A percentile compares a stretch with the other conserved stretches of the same genome.
These are phyloP conservation scores for Tephrocybe sp. DNA, from an alignment of 768 basidiomycete species.

Conservation along the genomic window DNA sequence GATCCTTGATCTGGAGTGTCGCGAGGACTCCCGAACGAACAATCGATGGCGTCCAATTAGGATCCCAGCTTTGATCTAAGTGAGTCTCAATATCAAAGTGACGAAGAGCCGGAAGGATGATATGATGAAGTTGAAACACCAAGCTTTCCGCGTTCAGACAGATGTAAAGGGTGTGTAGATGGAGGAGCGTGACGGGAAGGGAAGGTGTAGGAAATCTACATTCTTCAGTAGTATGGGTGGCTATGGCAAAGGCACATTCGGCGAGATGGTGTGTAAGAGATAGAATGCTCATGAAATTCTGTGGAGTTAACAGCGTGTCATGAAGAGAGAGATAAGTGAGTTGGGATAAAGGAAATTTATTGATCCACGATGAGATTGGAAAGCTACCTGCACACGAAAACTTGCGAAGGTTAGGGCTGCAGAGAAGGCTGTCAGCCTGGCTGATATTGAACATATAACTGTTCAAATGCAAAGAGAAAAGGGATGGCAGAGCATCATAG, in stretches of 20 bases:
- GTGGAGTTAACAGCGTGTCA: background rate
- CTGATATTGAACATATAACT: background rate
- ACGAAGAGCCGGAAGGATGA: constrained; percentile 5
- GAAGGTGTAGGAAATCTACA: background rate
- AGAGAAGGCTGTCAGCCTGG: background rate
- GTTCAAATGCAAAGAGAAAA: background rate
- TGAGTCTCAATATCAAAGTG: background rate
- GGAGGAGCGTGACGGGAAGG: background rate
- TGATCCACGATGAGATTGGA: background rate
- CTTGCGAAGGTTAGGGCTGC: background rate
- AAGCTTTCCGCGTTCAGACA: no score
- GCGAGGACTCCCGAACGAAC: background rate
- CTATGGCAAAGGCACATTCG: constrained; percentile 1
- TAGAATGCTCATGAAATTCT: background rate
- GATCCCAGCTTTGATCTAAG: background rate
- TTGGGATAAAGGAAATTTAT: constrained; percentile 5
- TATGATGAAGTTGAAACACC: background rate
- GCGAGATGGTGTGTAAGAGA: background rate
- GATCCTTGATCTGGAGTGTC: background rate
- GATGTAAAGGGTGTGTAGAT: background rate
- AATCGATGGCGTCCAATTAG: constrained; percentile 1
- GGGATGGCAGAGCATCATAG: background rate
- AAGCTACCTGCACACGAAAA: background rate
- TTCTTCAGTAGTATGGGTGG: background rate
- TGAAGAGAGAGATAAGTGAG: constrained; percentile 7